phyloP scores from a whole-genome alignment of 2,329 filamentous ascomycete genomes.

The Hypoxylon sp. region DNA sequence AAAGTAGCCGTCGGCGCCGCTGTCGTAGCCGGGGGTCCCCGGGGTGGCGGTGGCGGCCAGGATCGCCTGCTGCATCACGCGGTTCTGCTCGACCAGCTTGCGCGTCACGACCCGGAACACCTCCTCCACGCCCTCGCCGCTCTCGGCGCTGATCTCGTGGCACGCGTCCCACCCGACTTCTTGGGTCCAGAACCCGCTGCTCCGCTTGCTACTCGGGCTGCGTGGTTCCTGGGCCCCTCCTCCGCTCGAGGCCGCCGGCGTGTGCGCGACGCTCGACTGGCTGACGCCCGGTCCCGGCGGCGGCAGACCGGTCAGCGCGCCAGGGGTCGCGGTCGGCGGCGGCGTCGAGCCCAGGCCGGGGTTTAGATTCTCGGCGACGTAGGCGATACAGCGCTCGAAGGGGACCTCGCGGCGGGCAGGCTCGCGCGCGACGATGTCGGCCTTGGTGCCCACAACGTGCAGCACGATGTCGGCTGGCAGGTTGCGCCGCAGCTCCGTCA shows the following conservation, averaged over 20 bases:
- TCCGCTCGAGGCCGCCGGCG: constrained; percentile 52
- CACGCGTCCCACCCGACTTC: constrained; percentile 97
- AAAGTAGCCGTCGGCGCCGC: constrained; percentile 59
- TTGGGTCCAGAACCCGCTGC: constrained; percentile 87
- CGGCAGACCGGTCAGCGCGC: constrained; percentile 47
- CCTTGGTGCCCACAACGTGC: constrained; percentile 95
- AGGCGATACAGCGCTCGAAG: constrained; percentile 95
- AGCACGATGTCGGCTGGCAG: constrained; percentile 82
- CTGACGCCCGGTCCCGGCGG: constrained; percentile 46
- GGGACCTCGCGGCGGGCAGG: constrained; percentile 84
- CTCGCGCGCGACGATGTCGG: constrained; percentile 88
- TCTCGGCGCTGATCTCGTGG: constrained; percentile 95
- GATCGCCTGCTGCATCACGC: constrained; percentile 70
- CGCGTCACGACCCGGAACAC: constrained; percentile 81
- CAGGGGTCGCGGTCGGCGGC: constrained; percentile 69
- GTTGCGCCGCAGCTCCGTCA: constrained; percentile 84
- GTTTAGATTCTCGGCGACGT: constrained; percentile 90
- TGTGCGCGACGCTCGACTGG: constrained; percentile 45
- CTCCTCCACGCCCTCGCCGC: constrained; percentile 94
- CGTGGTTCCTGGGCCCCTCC: constrained; percentile 59
- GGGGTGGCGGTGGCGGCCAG: constrained; percentile 65
- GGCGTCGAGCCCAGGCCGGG: constrained; percentile 76
- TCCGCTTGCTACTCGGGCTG: constrained; percentile 72
- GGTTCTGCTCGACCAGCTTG: constrained; percentile 73
- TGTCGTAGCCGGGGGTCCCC: constrained; percentile 60